Evolutionary conservation across 2,329 filamentous ascomycete genomes (phyloP), one percentile per base, ranked within the genome.

Genomic region (Diaporthe aspalathi): DNA sequence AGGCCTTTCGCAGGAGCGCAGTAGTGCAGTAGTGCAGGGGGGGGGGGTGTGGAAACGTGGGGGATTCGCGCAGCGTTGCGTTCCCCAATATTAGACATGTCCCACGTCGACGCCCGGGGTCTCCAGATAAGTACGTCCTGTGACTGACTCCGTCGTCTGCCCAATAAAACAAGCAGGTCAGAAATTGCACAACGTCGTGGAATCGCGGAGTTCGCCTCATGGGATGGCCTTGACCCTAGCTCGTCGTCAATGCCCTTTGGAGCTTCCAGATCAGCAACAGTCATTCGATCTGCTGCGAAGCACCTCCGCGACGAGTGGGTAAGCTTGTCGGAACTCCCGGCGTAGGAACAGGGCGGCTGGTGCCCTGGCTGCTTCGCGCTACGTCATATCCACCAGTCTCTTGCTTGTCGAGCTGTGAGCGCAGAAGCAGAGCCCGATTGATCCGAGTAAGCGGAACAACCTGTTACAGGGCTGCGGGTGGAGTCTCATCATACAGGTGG

Each of bases 381-480:
- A 72, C 70, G 70, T 72, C 70, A 72, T 72, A 14, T 66, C 22
- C 57, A 67, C 29, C 50, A 43, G 43, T 27, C n/a, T 50, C 29
- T 11, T 50, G 60, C 45, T 53, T 49, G 32, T 50, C 49, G 54
- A 54, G 32, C 16, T 29, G 40, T 16, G 20, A 68, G 49, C 38
- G 67, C 38, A 68, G 57, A 57, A 53, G 67, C 67, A 63, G 29
- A 62, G 50, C 22, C 70, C 70, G 70, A 63, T 62, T 60, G 70
- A 70, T 72, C 70, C 67, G 67, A 67, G 65, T 32, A 40, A 52
- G 35, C 38, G 53, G 53, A 68, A 52, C 47, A 60, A n/a, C n/a
- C 38, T 67, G 67, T 54, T 70, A 67, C 67, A 67, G 62, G 57
- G 62, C 71, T 38, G 50, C n/a, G 62, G 71, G 71, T 72, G 71